Percentiles rank a stretch among this genome's conserved stretches.
phyloP scores from a whole-genome alignment of 163 green algal species.

The Scenedesmus sp. region DNA sequence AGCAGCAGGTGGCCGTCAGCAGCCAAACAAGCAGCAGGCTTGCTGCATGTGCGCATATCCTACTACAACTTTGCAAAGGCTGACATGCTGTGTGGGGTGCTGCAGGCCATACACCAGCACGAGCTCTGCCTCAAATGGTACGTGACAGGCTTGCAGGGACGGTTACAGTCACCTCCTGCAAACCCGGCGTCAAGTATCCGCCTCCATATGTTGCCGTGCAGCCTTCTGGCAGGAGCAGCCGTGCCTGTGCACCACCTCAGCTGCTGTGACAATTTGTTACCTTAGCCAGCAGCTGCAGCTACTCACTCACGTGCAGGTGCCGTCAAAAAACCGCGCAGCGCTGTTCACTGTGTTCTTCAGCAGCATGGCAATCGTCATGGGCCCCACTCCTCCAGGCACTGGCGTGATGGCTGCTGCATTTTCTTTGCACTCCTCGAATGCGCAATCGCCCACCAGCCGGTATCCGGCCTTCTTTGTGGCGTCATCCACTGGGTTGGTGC shows the following conservation, averaged over 20 bases:
- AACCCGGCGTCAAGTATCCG: too few species aligned
- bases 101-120: too few species aligned
- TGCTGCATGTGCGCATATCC: too few species aligned
- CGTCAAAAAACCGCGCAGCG: constrained; percentile 58
- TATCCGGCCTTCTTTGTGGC: constrained; percentile 62
- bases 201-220: too few species aligned
- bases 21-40: neutral
- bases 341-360: constrained; percentile 89
- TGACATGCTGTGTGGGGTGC: too few species aligned
- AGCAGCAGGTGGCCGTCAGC: too few species aligned
- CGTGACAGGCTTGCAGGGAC: too few species aligned
- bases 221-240: too few species aligned
- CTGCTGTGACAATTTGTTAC: too few species aligned
- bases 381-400: constrained; percentile 97
- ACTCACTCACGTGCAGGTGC: constrained; percentile 44
- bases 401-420: constrained; percentile 67
- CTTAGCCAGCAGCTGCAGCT: neutral
- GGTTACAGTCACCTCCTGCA: too few species aligned
- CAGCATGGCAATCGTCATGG: constrained; percentile 99
- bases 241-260: neutral
- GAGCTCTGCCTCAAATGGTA: too few species aligned
- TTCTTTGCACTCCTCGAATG: constrained; percentile 64
- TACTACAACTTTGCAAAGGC: too few species aligned
- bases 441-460: constrained; percentile 70
- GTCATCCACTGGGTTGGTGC: constrained; percentile 92